A percentile compares a stretch with the other conserved stretches of the same genome.
Evolutionary conservation across 108 stramenopile species (phyloP).

Genomic region (Skeletonema grethae): DNA sequence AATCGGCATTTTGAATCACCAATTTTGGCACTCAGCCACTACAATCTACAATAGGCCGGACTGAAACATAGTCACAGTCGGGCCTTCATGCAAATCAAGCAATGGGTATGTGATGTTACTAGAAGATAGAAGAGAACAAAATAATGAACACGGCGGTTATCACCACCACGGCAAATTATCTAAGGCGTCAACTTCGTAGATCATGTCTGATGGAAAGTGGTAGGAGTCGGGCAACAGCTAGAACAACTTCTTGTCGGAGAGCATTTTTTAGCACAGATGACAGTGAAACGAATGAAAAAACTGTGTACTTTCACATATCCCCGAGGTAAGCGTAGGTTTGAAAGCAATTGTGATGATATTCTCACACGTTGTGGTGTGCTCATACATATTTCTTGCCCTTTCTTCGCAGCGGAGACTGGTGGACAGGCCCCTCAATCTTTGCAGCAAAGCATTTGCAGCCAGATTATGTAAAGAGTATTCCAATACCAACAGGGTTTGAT

Average conservation of each 20-base stretch:
- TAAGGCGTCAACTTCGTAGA: neutral
- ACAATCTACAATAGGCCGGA: too few species aligned
- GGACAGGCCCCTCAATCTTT: slow-evolving; percentile 24
- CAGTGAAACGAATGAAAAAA: neutral
- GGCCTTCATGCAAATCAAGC: too few species aligned
- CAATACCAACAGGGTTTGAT: slow-evolving; percentile 18
- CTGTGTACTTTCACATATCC: slow-evolving; percentile 23
- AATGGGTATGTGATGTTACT: neutral
- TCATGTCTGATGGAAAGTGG: neutral
- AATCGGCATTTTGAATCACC: too few species aligned
- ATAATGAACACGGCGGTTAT: neutral
- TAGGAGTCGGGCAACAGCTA: neutral
- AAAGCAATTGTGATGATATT: neutral
- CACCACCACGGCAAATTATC: neutral
- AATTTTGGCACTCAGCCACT: too few species aligned
- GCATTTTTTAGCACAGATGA: slow-evolving; percentile 1
- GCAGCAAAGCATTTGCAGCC: slow-evolving; percentile 26
- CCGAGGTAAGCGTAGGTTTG: slow-evolving; percentile 12
- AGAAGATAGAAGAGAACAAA: neutral
- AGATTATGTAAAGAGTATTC: slow-evolving; percentile 25
- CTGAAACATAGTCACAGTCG: too few species aligned
- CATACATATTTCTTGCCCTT: neutral
- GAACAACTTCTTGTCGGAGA: slow-evolving; percentile 4
- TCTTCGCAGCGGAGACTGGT: slow-evolving; percentile 23
- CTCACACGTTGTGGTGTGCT: too few species aligned